These are phyloP conservation scores for Penicillium sp. DNA, from an alignment of 2,329 filamentous ascomycete genomes.

Conservation along the genomic window DNA sequence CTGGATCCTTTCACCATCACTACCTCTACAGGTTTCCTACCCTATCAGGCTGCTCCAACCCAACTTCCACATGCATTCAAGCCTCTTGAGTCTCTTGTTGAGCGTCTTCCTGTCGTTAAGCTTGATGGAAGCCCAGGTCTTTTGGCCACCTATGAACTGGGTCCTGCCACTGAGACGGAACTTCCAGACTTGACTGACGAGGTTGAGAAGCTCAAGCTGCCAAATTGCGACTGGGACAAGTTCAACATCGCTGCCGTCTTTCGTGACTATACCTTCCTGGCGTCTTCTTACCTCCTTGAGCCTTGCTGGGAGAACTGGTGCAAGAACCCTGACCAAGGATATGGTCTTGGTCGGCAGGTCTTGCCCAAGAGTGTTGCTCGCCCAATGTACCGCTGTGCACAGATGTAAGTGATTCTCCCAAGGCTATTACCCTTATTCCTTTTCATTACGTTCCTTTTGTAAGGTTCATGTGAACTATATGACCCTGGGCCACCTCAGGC, in stretches of 20 bases:
- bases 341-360: slow-evolving; percentile 68
- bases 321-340: slow-evolving; percentile 55
- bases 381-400: slow-evolving; percentile 75
- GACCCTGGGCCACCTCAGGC: neutral
- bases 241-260: slow-evolving; percentile 80
- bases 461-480: neutral
- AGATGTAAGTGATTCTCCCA: slow-evolving; percentile 61
- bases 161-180: slow-evolving; percentile 64
- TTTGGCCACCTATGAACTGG: slow-evolving; percentile 67
- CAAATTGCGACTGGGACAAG: slow-evolving; percentile 57
- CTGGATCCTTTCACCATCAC: slow-evolving; percentile 46
- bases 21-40: slow-evolving; percentile 42
- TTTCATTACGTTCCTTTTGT: neutral
- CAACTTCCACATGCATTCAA: slow-evolving; percentile 68
- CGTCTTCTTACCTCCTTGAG: slow-evolving; percentile 83
- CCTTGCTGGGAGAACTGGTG: slow-evolving; percentile 74
- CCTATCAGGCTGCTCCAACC: slow-evolving; percentile 34
- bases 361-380: slow-evolving; percentile 70
- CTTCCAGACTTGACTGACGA: slow-evolving; percentile 70
- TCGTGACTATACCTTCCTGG: slow-evolving; percentile 85
- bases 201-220: slow-evolving; percentile 59
- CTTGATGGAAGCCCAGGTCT: slow-evolving; percentile 68
- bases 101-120: slow-evolving; percentile 73
- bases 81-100: slow-evolving; percentile 63
- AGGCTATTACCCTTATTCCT: neutral